Conservation (phyloP, 225 moss, liverwort and hornwort genomes). For the Straminergon stramineum region DNA sequence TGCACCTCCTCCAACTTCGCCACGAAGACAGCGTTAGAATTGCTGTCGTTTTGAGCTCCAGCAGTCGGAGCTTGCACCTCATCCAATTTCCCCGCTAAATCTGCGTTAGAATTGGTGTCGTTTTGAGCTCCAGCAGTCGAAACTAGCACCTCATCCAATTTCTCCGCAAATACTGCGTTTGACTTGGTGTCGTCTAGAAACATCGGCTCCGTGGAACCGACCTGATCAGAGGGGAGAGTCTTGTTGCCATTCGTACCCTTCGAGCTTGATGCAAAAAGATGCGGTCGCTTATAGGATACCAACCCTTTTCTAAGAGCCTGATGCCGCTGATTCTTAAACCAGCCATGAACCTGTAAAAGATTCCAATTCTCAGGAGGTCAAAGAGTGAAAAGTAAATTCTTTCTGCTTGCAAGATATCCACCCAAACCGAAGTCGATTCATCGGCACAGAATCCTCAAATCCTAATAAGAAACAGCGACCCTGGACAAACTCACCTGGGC, state of each 20-base stretch:
- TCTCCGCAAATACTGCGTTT: slow-evolving; percentile 47
- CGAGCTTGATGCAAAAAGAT: slow-evolving; percentile 17
- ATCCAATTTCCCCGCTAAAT: not conserved
- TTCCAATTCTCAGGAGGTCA: not conserved
- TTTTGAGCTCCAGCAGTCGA: slow-evolving; percentile 35
- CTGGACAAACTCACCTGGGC: slow-evolving; percentile 18
- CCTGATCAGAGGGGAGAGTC: not conserved
- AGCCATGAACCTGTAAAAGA: slow-evolving; percentile 35
- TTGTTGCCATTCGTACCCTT: not conserved
- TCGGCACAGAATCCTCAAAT: not conserved
- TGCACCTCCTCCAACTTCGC: not conserved
- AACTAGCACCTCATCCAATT: slow-evolving; percentile 69
- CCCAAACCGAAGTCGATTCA: not conserved
- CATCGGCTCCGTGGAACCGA: too few relatives aligned
- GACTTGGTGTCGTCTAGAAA: slow-evolving; percentile 13
- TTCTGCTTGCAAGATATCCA: not conserved
- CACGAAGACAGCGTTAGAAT: not conserved
- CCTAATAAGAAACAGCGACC: not conserved
- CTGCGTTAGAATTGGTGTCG: not conserved
- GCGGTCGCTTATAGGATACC: slow-evolving; percentile 24
- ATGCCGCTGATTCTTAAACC: slow-evolving; percentile 58
- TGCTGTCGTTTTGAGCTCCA: not conserved
- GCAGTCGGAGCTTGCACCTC: not conserved
- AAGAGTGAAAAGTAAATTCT: not conserved
- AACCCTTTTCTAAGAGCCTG: slow-evolving; percentile 42